Evolutionary conservation across 768 basidiomycete genomes (phyloP), one percentile per base, ranked within the genome.

Genomic region (Rhodotorula diobovata): DNA sequence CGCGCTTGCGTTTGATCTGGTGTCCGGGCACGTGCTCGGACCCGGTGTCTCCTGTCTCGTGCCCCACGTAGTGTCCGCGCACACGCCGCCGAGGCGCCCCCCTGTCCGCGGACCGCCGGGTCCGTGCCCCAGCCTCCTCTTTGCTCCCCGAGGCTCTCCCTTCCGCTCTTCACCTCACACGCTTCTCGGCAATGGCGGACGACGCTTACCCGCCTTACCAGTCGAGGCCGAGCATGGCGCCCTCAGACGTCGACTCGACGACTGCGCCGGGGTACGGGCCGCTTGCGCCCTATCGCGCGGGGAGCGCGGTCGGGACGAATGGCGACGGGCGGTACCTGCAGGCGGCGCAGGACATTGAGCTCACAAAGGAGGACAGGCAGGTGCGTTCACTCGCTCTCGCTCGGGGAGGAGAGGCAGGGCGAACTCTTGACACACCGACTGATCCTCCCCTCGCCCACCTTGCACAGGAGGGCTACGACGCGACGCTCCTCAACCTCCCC

Each of bases 391-490:
- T 37, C 37, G 23, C 21, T 12, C 30, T 5, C 21, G 14, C 1
- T 39, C 57, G n/a, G 18, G 25, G n/a, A 15, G 7, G 28, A 3
- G 10, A 10, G 14, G n/a, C 2, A 14, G 32, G 15, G 28, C 14
- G 0, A 7, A 21, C 7, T 7, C 4, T 21, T 4, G 4, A 28
- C 21, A 16, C 14, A 10, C 16, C 35, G 5, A 6, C 53, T 7
- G 15, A 15, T 3, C 6, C 20, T 35, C 21, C 34, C 20, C 5
- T n/a, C n/a, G n/a, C n/a, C n/a, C n/a, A n/a, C n/a, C n/a, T n/a
- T n/a, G n/a, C 5, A 37, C 39, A 71, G 66, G 70, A 71, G 43
- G 70, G 70, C 10, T 70, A 70, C 60, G 66, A 67, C 34, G 32
- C 48, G 15, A 39, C 59, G n/a, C 57, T 71, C 41, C 50, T 71